Evolutionary conservation across 345 rosid species (phyloP).

Genomic region (Salix arbutifolia): DNA sequence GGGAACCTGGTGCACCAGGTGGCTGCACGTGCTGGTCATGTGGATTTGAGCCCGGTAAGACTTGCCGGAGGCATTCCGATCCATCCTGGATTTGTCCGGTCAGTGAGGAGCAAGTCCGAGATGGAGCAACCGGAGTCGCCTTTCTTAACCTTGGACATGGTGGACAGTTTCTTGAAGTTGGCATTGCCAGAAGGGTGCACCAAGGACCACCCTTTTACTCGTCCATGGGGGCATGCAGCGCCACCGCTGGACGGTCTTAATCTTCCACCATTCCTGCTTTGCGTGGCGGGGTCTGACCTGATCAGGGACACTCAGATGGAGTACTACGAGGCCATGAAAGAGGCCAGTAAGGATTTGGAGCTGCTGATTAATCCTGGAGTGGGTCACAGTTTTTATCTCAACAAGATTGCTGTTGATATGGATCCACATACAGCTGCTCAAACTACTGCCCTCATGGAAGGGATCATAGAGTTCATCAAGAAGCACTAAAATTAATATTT

Average conservation of each 20-base stretch:
- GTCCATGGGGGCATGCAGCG: conserved; percentile 56
- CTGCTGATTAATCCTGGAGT: conserved; percentile 40
- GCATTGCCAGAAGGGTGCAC: conserved; percentile 41
- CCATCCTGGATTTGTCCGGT: conserved; percentile 40
- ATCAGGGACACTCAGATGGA: conserved; percentile 54
- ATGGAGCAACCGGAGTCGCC: conserved; percentile 57
- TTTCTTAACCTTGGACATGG: conserved; percentile 48
- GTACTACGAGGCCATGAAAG: conserved; percentile 50
- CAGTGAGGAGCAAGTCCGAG: conserved; percentile 56
- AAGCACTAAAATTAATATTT: conserved; percentile 17
- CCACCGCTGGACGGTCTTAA: conserved; percentile 33
- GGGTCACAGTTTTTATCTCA: conserved; percentile 60
- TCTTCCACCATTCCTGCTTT: conserved; percentile 45
- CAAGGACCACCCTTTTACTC: conserved; percentile 55
- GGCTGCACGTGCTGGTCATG: conserved; percentile 21
- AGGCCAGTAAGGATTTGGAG: conserved; percentile 42
- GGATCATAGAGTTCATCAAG: conserved; percentile 36
- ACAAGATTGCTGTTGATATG: conserved; percentile 45
- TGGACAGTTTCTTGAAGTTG: conserved; percentile 48
- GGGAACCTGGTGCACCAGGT: conserved; percentile 33
- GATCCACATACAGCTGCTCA: conserved; percentile 39
- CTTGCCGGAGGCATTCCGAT: conserved; percentile 27
- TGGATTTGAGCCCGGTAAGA: conserved; percentile 9
- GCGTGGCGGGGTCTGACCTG: conserved; percentile 52
- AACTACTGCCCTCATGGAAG: conserved; percentile 32